Evolutionary conservation across 148 eudicot species (phyloP).

Genomic region (Persicaria tinctoria): DNA sequence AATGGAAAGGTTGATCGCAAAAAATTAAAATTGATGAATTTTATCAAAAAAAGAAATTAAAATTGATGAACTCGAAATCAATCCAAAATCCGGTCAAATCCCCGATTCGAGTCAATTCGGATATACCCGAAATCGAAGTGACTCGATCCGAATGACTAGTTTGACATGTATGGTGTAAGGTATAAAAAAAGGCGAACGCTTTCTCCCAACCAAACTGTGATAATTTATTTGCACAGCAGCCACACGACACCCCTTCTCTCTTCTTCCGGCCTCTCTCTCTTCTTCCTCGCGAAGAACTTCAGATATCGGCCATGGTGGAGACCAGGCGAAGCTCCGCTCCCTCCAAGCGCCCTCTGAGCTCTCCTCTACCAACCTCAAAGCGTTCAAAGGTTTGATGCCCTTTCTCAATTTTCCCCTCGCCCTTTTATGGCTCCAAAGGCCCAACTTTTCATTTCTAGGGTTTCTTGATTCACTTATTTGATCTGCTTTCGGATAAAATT

Average conservation of each 20-base stretch:
- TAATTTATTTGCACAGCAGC: not conserved
- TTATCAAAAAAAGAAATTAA: too few species aligned
- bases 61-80: too few species aligned
- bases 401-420: not conserved
- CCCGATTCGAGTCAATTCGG: too few species aligned
- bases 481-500: not conserved
- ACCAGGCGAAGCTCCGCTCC: constrained; percentile 74
- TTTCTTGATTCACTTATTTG: constrained; percentile 6
- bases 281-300: constrained; percentile 12
- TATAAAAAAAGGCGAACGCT: not conserved
- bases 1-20: too few species aligned
- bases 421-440: too few species aligned
- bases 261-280: not conserved
- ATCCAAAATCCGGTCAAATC: too few species aligned
- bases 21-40: too few species aligned
- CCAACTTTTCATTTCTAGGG: not conserved
- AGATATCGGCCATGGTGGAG: constrained; percentile 55
- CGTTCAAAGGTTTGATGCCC: constrained; percentile 10
- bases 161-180: not conserved
- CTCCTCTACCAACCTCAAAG: constrained; percentile 29
- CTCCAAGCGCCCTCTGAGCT: constrained; percentile 59
- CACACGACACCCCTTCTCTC: constrained; percentile 1
- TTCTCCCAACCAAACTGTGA: not conserved
- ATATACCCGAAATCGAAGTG: too few species aligned
- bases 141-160: too few species aligned